Conservation (phyloP, 768 basidiomycete species). For the Tulasnella sp. region DNA sequence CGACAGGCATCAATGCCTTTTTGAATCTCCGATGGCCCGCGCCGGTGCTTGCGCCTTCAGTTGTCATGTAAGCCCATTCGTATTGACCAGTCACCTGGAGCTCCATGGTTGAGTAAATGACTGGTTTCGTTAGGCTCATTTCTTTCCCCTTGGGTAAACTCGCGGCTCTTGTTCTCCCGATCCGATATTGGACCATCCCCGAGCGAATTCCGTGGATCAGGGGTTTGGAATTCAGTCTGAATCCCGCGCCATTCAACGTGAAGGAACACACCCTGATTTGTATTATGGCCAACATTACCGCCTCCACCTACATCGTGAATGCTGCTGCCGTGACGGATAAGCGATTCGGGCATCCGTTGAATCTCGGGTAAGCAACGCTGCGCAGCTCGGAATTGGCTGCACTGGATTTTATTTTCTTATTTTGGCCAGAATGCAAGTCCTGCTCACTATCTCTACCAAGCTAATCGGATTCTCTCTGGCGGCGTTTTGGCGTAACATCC, state of each 20-base stretch:
- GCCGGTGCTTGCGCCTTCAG: conserved; percentile 73
- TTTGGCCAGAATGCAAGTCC: neutral
- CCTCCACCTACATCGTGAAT: conserved; percentile 62
- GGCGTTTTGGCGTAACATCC: conserved; percentile 38
- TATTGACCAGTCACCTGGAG: conserved; percentile 32
- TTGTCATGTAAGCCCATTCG: conserved; percentile 55
- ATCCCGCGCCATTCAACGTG: conserved; percentile 97
- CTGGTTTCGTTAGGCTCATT: conserved; percentile 51
- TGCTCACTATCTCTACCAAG: neutral
- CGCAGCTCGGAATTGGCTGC: neutral
- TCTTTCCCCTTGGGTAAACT: conserved; percentile 92
- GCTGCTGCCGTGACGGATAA: conserved; percentile 78
- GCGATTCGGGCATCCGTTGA: conserved; percentile 63
- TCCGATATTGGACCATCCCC: conserved; percentile 57
- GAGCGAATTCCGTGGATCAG: conserved; percentile 40
- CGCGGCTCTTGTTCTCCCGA: conserved; percentile 80
- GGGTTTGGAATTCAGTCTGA: conserved; percentile 67
- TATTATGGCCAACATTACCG: conserved; percentile 77
- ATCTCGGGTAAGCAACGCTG: conserved; percentile 50
- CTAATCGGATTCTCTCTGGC: neutral
- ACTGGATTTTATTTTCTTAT: neutral
- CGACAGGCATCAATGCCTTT: conserved; percentile 76
- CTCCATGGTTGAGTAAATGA: conserved; percentile 28
- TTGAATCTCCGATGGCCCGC: conserved; percentile 93
- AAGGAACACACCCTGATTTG: conserved; percentile 88